Conservation (phyloP, 129 eudicot species). For the Flaveria ramosissima region DNA sequence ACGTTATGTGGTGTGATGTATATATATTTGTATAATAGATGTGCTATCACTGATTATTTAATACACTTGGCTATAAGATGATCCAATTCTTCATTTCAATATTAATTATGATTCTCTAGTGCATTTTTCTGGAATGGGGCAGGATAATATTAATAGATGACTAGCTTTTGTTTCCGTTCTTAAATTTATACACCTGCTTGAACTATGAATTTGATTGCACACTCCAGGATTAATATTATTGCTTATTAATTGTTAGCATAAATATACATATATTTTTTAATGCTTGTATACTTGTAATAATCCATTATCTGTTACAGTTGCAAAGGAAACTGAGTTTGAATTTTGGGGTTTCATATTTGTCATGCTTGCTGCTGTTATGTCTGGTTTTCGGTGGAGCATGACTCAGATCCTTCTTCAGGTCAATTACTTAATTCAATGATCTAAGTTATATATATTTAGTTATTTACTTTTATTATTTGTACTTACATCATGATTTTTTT, state of each 20-base stretch:
- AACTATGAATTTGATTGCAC: neutral
- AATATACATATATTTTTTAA: neutral
- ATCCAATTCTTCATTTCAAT: neutral
- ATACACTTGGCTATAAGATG: constrained; percentile 7
- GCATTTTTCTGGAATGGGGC: constrained; percentile 1
- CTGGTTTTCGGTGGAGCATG: constrained; percentile 98
- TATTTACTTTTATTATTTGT: neutral
- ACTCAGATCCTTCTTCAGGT: constrained; percentile 99
- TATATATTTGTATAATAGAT: neutral
- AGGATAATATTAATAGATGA: neutral
- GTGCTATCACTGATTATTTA: neutral
- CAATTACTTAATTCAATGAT: neutral
- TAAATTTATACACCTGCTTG: neutral
- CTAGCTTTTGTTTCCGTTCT: neutral
- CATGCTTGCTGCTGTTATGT: constrained; percentile 99
- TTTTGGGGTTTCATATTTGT: constrained; percentile 94
- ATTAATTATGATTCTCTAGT: constrained; percentile 10
- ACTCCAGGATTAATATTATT: constrained; percentile 1
- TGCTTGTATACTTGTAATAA: constrained; percentile 26
- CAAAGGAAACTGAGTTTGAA: constrained; percentile 91
- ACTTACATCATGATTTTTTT: constrained; percentile 35
- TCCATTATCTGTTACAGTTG: constrained; percentile 50
- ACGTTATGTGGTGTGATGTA: constrained; percentile 17
- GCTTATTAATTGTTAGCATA: neutral
- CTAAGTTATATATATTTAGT: neutral